Percentiles rank a stretch among this genome's conserved stretches.
Conservation (phyloP, 352 stramenopile species). For the Phytopythium ostracodes region DNA sequence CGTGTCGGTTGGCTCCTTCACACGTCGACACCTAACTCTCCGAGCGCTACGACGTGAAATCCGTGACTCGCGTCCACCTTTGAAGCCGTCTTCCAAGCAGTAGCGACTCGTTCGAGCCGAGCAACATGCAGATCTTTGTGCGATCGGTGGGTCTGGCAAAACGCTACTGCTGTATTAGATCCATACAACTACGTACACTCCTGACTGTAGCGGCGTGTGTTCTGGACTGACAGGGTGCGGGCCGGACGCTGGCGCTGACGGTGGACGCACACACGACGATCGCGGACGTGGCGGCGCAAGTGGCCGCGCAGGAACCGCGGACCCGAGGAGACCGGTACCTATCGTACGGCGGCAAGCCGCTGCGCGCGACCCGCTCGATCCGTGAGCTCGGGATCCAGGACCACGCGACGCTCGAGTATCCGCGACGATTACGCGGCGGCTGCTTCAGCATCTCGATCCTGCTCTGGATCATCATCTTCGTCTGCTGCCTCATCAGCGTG, state of each 20-base stretch:
- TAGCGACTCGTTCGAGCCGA: not conserved
- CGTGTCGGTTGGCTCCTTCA: not conserved
- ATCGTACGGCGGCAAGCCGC: slow-evolving; percentile 55
- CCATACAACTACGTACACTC: too few species aligned
- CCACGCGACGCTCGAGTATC: slow-evolving; percentile 51
- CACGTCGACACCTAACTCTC: not conserved
- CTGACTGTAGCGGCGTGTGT: not conserved
- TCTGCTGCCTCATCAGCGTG: slow-evolving; percentile 62
- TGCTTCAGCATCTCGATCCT: slow-evolving; percentile 75
- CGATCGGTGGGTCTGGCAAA: slow-evolving; percentile 51
- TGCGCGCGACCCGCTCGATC: slow-evolving; percentile 40
- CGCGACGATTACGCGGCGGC: slow-evolving; percentile 40
- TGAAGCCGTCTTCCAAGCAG: not conserved
- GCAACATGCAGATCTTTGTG: slow-evolving; percentile 71
- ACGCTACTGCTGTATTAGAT: too few species aligned
- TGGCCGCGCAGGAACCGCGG: slow-evolving; percentile 20
- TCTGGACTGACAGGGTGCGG: slow-evolving; percentile 24
- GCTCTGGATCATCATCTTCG: slow-evolving; percentile 75
- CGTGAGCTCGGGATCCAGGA: slow-evolving; percentile 69
- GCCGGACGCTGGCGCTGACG: slow-evolving; percentile 32
- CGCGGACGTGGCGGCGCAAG: slow-evolving; percentile 26
- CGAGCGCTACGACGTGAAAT: not conserved
- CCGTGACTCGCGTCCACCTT: not conserved
- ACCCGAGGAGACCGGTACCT: slow-evolving; percentile 26
- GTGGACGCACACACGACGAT: slow-evolving; percentile 30